Evolutionary conservation across 2,329 filamentous ascomycete species (phyloP), one percentile per base, ranked within the genome.

Genomic region (Calycina marina): DNA sequence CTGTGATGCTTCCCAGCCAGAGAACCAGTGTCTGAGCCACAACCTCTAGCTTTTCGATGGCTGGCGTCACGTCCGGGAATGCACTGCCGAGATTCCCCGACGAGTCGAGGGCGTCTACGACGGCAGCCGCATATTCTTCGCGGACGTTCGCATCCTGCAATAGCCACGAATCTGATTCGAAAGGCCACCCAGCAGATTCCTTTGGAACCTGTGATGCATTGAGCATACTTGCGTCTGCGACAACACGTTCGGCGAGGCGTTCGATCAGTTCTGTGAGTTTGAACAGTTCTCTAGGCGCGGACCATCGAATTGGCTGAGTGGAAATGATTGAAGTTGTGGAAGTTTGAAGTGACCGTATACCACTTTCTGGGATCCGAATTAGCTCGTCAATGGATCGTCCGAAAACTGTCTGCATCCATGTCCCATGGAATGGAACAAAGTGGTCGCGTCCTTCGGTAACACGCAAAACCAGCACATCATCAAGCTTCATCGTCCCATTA

Each of bases 321-420:
- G n/a, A n/a, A n/a, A n/a, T n/a, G n/a, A n/a, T n/a, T n/a, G n/a
- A n/a, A n/a, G n/a, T n/a, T n/a, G n/a, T n/a, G n/a, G n/a, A n/a
- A n/a, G n/a, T n/a, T n/a, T n/a, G n/a, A n/a, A 75, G 65, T 5
- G 53, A 58, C 13, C 84, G 62, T 36, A 80, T 80, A 4, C 90
- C 78, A 4, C 86, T 84, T 69, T 86, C 75, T 0, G 90, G 86
- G 4, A 94, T 72, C 12, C 77, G 73, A 30, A 92, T 83, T 6
- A 98, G 66, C 48, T 93, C 86, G 38, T 86, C 78, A n/a, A 98
- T 67, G 0, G 81, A 86, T 22, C 83, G 74, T 0, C 82, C 83
- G 30, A 96, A 81, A 45, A 76, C 81, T 0, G 83, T 84, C 6
- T 80, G 79, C 3, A 77, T 60, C 88, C 90, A 98, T 1, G 58